Evolutionary conservation across 371 early-diverging fungal species (phyloP), one percentile per base, ranked within the genome.

Genomic region (Circinella minor): DNA sequence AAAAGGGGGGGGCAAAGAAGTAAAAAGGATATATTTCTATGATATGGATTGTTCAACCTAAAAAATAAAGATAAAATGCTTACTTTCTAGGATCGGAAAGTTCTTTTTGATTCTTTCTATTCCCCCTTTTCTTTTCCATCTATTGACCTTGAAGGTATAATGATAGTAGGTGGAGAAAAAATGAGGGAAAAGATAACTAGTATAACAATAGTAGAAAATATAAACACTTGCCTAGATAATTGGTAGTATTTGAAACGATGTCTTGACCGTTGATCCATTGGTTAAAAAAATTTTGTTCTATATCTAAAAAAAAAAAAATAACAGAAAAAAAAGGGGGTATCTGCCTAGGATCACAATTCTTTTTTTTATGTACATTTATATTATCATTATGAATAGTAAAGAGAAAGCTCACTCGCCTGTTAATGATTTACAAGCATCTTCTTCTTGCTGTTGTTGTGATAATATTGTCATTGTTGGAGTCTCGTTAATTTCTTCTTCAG

Each of bases 161-260:
- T 27, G 27, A 27, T 27, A 27, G 11, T 43, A 43, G 11, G 43
- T 43, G 11, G 43, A 43, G 43, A 6, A 43, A 43, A 43, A 43
- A 43, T 27, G 27, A 2, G 27, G 3, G 11, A 43, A 43, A 43
- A 43, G 43, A 43, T 9, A 2, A 43, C 9, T 9, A 11, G 43
- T 9, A 43, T 43, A 9, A 3, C 9, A 11, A 43, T 43, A 43
- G 9, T 43, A 47, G 46, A 36, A 27, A 51, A 15, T 8, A 10
- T 20, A 36, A 60, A 48, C 47, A 68, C 68, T 68, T 68, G 68
- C 68, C 68, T 68, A 62, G 68, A 68, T 62, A 38, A 51, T 27
- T 9, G 14, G 1, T 5, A 10, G 36, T 5, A 57, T 11, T 17
- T 20, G n/a, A 6, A n/a, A 36, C 20, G 18, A 37, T 38, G 4